Evolutionary conservation across 306 rosid genomes (phyloP), one percentile per base, ranked within the genome.

Genomic region (Rubus parviflorus): DNA sequence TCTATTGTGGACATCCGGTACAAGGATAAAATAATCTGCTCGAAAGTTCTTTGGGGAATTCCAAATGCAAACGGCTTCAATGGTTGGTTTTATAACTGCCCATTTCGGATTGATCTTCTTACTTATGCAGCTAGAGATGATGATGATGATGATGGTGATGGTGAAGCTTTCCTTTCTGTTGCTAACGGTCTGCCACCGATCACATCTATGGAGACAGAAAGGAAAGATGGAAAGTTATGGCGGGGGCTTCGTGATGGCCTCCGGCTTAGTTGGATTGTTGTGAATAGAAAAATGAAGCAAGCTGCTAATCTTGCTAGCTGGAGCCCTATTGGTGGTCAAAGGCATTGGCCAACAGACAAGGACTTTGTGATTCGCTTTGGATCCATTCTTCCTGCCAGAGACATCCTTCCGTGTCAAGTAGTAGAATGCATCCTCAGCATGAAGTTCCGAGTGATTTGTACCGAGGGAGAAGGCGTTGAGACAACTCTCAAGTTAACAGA

Each of bases 281-380:
- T 87, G 43, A 93, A 93, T 86, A 83, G 63, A 76, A 93, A 86
- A 82, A 88, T 84, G 47, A 91, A 89, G 86, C 93, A 85, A 85
- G 92, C 96, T 57, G 98, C 93, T 8, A 93, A 91, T 86, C 93
- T 93, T 73, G 90, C 98, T 56, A 87, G 98, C 83, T 93, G 98
- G 97, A 84, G 88, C 70, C 96, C 98, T 75, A 85, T 93, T 13
- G 94, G 94, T 6, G 98, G 97, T 72, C 96, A 88, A 66, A 85
- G 98, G 73, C 96, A 93, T 78, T 93, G 98, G 98, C 98, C 98
- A 2, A 93, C 97, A 0, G 98, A 93, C 67, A 86, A 82, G 78
- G 97, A 91, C 70, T 91, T 91, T 41, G 89, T 90, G 56, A 81
- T 93, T 37, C 96, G 97, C 7, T 93, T 93, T 12, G 97, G 96